Conservation (phyloP, 345 rosid species). For the Psidium friedrichsthalianum region DNA sequence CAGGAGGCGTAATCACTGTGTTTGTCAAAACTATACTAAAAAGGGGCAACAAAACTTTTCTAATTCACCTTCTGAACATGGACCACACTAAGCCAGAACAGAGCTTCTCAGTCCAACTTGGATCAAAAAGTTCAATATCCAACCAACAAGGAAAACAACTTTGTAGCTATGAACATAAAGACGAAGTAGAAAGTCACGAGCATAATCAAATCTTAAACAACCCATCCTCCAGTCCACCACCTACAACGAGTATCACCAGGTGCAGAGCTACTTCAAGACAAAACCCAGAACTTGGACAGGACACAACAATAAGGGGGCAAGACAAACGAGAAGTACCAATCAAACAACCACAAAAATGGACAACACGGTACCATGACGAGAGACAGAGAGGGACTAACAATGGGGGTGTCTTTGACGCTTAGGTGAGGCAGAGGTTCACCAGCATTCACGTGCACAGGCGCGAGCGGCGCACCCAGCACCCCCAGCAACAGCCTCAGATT, state of each 20-base stretch:
- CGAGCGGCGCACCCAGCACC: constrained; percentile 31
- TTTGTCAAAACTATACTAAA: neutral
- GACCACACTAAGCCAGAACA: neutral
- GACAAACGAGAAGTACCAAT: neutral
- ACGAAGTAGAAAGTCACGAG: neutral
- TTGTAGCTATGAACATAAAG: neutral
- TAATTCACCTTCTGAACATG: neutral
- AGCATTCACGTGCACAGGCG: constrained; percentile 26
- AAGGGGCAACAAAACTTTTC: neutral
- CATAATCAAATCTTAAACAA: neutral
- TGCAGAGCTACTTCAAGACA: neutral
- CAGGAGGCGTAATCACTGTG: neutral
- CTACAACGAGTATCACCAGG: neutral
- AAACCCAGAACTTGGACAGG: neutral
- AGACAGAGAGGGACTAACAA: constrained; percentile 9
- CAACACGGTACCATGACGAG: neutral
- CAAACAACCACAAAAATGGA: neutral
- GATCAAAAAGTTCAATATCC: neutral
- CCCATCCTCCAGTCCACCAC: neutral
- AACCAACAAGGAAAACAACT: neutral
- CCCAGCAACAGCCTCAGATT: constrained; percentile 33
- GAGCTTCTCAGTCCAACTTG: neutral
- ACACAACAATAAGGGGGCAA: neutral
- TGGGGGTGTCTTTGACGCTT: constrained; percentile 29
- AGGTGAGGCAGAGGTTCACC: constrained; percentile 28